Percentiles rank a stretch among this genome's conserved stretches.
phyloP scores from a whole-genome alignment of 805 yeast genomes.

The Saturnispora diversa region DNA sequence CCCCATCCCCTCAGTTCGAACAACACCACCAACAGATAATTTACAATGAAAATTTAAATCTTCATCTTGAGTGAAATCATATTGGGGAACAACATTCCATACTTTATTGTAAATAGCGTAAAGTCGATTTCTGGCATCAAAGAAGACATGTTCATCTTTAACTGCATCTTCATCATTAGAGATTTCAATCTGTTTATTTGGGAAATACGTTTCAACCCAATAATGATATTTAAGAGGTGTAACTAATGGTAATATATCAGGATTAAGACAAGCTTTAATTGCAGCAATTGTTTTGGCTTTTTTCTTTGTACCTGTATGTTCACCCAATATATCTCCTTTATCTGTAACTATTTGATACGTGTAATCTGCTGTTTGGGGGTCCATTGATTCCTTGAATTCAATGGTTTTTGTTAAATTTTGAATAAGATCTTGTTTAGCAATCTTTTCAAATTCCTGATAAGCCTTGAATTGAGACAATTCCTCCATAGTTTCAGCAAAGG shows the following conservation, averaged over 20 bases:
- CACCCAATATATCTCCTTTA: slow-evolving; percentile 1
- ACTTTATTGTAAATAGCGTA: background rate
- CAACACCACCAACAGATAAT: background rate
- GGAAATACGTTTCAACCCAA: slow-evolving; percentile 6
- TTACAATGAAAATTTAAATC: background rate
- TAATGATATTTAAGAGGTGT: background rate
- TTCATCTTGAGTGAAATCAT: background rate
- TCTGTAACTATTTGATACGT: background rate
- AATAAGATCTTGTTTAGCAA: slow-evolving; percentile 5
- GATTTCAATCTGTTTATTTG: background rate
- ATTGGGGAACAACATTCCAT: background rate
- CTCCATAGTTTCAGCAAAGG: no score
- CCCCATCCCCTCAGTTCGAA: slow-evolving; percentile 7
- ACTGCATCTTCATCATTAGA: background rate
- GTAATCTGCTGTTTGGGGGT: background rate
- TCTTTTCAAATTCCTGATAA: background rate
- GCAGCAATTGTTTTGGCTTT: slow-evolving; percentile 9
- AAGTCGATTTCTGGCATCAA: background rate
- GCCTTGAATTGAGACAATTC: background rate
- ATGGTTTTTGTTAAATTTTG: background rate
- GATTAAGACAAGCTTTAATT: slow-evolving; percentile 5
- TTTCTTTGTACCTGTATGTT: slow-evolving; percentile 7
- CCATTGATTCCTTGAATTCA: background rate
- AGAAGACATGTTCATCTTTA: background rate
- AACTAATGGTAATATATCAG: background rate